Percentiles rank a stretch among this genome's conserved stretches.
These are phyloP conservation scores for Coprinellus micaceus DNA, from an alignment of 768 basidiomycete genomes.

Conservation along the genomic window DNA sequence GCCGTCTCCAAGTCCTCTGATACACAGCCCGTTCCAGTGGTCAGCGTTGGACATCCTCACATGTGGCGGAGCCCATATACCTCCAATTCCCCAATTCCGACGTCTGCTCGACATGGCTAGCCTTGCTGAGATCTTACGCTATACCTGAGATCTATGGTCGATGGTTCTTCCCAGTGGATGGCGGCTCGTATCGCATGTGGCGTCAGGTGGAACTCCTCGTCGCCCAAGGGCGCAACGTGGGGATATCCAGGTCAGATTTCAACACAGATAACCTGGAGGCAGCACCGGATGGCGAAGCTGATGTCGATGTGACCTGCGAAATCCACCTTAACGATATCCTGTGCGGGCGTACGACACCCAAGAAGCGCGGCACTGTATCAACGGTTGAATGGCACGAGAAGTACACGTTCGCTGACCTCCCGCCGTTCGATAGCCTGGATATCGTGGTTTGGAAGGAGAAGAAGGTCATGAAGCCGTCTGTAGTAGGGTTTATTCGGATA, in stretches of 20 bases:
- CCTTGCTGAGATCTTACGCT: conserved; percentile 77
- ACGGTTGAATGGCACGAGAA: conserved; percentile 81
- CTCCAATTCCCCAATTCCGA: conserved; percentile 67
- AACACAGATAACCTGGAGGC: conserved; percentile 26
- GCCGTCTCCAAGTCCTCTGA: not conserved
- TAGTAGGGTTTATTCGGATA: conserved; percentile 62
- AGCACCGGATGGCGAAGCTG: conserved; percentile 48
- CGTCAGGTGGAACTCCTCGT: conserved; percentile 73
- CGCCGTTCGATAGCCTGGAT: conserved; percentile 70
- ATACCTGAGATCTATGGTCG: conserved; percentile 75
- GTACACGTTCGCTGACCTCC: conserved; percentile 71
- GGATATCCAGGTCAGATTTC: conserved; percentile 40
- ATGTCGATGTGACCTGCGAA: conserved; percentile 76
- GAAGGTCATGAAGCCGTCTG: conserved; percentile 49
- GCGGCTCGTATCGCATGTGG: conserved; percentile 86
- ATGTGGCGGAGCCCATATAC: conserved; percentile 64
- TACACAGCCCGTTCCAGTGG: conserved; percentile 34
- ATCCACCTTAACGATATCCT: conserved; percentile 65
- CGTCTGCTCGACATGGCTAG: conserved; percentile 69
- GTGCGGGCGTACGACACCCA: conserved; percentile 71
- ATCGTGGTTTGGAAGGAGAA: conserved; percentile 70
- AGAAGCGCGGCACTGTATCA: conserved; percentile 49
- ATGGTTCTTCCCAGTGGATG: conserved; percentile 50
- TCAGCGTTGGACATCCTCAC: conserved; percentile 55
- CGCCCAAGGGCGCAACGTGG: conserved; percentile 72